Percentiles rank a stretch among this genome's conserved stretches.
These are phyloP conservation scores for Neltuma alba DNA, from an alignment of 306 rosid species.

Conservation along the genomic window DNA sequence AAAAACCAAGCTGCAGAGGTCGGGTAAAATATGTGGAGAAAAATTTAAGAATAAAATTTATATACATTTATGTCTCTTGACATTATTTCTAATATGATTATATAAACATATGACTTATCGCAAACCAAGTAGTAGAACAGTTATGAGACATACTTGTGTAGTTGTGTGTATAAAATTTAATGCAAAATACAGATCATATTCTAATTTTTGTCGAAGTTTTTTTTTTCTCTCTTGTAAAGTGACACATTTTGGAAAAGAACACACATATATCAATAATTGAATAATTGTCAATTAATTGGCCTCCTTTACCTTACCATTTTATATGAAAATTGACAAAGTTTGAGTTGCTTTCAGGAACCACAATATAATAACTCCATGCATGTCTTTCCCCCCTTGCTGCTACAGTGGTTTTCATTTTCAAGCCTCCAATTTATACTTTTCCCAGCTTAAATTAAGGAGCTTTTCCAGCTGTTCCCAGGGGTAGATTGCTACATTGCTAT, in stretches of 20 bases:
- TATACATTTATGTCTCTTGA: too few relatives aligned
- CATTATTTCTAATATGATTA: too few relatives aligned
- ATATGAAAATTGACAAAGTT: slow-evolving; percentile 21
- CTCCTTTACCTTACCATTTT: slow-evolving; percentile 9
- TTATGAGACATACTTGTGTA: too few relatives aligned
- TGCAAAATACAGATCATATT: too few relatives aligned
- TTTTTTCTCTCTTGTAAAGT: too few relatives aligned
- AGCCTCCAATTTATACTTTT: not conserved
- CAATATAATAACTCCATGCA: not conserved
- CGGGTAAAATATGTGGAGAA: too few relatives aligned
- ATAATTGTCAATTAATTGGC: slow-evolving; percentile 6
- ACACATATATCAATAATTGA: not conserved
- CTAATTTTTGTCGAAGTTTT: too few relatives aligned
- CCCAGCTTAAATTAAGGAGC: not conserved
- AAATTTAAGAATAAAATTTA: too few relatives aligned
- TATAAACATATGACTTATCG: too few relatives aligned
- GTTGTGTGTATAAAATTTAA: too few relatives aligned
- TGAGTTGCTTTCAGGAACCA: slow-evolving; percentile 37
- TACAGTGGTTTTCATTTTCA: not conserved
- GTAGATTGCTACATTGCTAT: not conserved
- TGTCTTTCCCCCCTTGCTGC: not conserved
- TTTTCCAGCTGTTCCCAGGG: not conserved
- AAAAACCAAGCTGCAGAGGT: too few relatives aligned
- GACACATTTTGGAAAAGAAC: not conserved
- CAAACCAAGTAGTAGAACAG: too few relatives aligned